Evolutionary conservation across 2,329 filamentous ascomycete genomes (phyloP).

Genomic region (Grosmannia serpens): DNA sequence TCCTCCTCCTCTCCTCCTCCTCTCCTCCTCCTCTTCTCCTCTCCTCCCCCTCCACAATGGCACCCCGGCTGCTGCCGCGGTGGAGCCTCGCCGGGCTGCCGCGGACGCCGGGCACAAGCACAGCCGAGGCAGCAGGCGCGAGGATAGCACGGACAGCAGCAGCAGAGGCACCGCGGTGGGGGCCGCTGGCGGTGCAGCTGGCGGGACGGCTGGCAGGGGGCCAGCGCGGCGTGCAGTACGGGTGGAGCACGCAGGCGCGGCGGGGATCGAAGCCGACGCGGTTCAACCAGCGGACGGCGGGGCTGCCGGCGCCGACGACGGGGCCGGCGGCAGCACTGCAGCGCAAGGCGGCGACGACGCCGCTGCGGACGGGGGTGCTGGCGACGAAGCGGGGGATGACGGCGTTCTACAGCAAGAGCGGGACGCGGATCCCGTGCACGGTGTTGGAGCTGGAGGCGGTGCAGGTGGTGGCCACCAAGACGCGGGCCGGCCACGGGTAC

Average conservation of each 20-base stretch:
- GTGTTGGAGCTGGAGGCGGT: slow-evolving; percentile 89
- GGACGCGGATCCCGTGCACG: slow-evolving; percentile 72
- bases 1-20: too few relatives aligned
- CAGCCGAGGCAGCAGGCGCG: not conserved
- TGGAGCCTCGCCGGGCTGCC: slow-evolving; percentile 16
- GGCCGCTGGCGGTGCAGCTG: too few relatives aligned
- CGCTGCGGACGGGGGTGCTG: slow-evolving; percentile 66
- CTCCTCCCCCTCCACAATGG: slow-evolving; percentile 14
- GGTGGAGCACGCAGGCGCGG: slow-evolving; percentile 42
- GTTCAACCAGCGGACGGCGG: slow-evolving; percentile 48
- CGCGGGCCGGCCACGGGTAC: slow-evolving; percentile 70
- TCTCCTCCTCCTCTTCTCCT: not conserved
- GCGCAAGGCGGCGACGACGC: slow-evolving; percentile 47
- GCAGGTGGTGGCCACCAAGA: slow-evolving; percentile 82
- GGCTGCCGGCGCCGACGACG: slow-evolving; percentile 43
- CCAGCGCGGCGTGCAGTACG: slow-evolving; percentile 41
- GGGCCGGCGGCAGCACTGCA: slow-evolving; percentile 50
- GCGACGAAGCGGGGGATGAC: slow-evolving; percentile 95
- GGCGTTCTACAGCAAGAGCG: slow-evolving; percentile 71
- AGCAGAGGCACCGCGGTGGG: too few relatives aligned
- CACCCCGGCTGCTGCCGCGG: slow-evolving; percentile 21
- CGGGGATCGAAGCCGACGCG: slow-evolving; percentile 41
- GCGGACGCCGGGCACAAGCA: not conserved
- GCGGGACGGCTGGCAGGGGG: too few relatives aligned
- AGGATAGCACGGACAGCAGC: too few relatives aligned